Evolutionary conservation across 2,329 filamentous ascomycete genomes (phyloP), one percentile per base, ranked within the genome.

Genomic region (Mycogone perniciosa): DNA sequence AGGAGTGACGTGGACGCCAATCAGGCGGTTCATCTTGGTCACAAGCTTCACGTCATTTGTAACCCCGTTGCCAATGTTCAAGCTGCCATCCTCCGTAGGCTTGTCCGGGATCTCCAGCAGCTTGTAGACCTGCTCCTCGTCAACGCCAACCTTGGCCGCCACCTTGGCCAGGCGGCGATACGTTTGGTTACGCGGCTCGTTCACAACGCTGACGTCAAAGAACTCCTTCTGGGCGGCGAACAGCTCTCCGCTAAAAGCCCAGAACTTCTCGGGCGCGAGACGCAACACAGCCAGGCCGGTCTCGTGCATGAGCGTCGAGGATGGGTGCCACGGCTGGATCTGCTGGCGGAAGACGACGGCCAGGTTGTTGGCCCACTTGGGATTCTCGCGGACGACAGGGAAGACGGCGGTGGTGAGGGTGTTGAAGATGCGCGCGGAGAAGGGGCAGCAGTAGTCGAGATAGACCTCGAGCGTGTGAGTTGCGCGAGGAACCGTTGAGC

Each of bases 321-420:
- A 89, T 2, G 92, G 92, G 71, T 97, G 91, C 92, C 92, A 96
- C 10, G 90, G 89, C 73, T 96, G 90, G 62, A 96, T 82, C 67
- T 96, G 90, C 67, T 92, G 91, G 45, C 91, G 86, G 76, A 96
- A 88, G 62, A 97, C 80, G 59, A 95, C 76, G 60, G 87, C 78
- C 3, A 96, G 72, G 54, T 76, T 77, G 53, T 73, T 59, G 10
- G 73, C 66, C 66, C 73, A 76, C 27, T 71, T 60, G 56, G 86
- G 83, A 60, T 83, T 82, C 45, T 75, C 60, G 54, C 77, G 74
- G 59, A 95, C 76, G 44, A 80, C 67, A 1, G 88, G 85, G 53
- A 81, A 74, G 52, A 95, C 63, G n/a, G 67, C 56, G 9, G 59
- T 64, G 31, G 58, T 57, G 55, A 65, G 65, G 0, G 58, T 92